Evolutionary conservation across 257 asterid species (phyloP).

Genomic region (Nicotiana sylvestris): DNA sequence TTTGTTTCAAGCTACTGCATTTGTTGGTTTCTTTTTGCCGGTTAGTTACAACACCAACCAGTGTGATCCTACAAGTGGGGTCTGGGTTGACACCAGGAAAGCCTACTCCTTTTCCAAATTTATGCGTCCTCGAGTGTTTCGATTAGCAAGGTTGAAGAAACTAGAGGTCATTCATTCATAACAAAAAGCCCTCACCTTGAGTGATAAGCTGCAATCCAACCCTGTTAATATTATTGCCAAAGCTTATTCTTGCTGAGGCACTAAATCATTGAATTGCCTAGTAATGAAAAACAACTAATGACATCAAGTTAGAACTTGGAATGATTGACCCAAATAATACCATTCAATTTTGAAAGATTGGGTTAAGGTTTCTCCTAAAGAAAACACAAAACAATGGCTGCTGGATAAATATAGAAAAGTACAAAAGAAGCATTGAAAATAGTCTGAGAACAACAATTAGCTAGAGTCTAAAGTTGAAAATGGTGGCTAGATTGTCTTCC

Average conservation of each 20-base stretch:
- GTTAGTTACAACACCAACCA: too few relatives aligned
- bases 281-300: neutral
- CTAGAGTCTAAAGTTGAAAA: neutral
- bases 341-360: neutral
- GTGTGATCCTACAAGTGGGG: too few relatives aligned
- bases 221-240: too few relatives aligned
- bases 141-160: too few relatives aligned
- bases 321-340: neutral
- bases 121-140: too few relatives aligned
- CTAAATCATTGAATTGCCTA: neutral
- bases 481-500: neutral
- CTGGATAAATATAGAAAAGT: conserved; percentile 1
- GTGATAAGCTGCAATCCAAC: too few relatives aligned
- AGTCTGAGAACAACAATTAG: neutral
- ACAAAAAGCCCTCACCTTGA: too few relatives aligned
- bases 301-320: neutral
- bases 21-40: too few relatives aligned
- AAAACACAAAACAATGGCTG: neutral
- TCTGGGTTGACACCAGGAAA: too few relatives aligned
- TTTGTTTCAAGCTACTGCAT: too few relatives aligned
- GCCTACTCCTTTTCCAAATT: too few relatives aligned
- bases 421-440: neutral
- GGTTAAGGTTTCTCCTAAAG: neutral
- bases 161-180: too few relatives aligned
- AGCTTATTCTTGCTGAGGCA: neutral